These are phyloP conservation scores for Curvularia sp. DNA, from an alignment of 2,329 filamentous ascomycete species.

Conservation along the genomic window DNA sequence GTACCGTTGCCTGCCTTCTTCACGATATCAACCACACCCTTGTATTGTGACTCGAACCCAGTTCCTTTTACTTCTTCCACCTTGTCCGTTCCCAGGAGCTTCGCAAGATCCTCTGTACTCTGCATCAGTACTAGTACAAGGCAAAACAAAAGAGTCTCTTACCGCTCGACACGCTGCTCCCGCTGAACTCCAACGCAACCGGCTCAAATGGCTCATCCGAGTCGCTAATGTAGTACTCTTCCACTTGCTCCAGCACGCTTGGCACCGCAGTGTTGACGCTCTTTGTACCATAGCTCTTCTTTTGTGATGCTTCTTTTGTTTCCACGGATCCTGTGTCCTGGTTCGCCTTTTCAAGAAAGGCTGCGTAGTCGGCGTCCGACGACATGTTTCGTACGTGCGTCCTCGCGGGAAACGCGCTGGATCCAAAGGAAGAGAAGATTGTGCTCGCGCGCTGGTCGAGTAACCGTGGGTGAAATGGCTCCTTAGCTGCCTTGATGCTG, in stretches of 20 bases:
- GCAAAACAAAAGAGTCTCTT: constrained; percentile 25
- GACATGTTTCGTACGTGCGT: constrained; percentile 60
- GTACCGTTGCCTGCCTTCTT: constrained; percentile 69
- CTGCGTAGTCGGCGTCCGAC: constrained; percentile 80
- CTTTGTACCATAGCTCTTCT: constrained; percentile 43
- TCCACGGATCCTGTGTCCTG: constrained; percentile 59
- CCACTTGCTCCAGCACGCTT: constrained; percentile 43
- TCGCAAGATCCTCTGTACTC: constrained; percentile 69
- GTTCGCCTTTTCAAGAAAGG: constrained; percentile 89
- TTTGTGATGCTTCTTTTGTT: constrained; percentile 29
- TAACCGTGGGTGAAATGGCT: not conserved
- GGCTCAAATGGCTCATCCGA: constrained; percentile 85
- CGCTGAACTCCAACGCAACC: constrained; percentile 70
- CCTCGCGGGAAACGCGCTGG: not conserved
- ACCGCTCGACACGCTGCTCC: constrained; percentile 64
- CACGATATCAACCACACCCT: constrained; percentile 71
- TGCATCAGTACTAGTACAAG: constrained; percentile 15
- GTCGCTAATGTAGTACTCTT: constrained; percentile 78
- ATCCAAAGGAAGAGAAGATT: not conserved
- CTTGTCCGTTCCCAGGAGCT: constrained; percentile 66
- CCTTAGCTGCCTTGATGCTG: not conserved
- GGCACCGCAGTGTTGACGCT: constrained; percentile 65
- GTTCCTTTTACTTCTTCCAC: constrained; percentile 71
- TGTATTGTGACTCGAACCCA: constrained; percentile 79
- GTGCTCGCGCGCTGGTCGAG: not conserved